Evolutionary conservation across 2,329 filamentous ascomycete species (phyloP).

Genomic region (Blastomyces gilchristii): DNA sequence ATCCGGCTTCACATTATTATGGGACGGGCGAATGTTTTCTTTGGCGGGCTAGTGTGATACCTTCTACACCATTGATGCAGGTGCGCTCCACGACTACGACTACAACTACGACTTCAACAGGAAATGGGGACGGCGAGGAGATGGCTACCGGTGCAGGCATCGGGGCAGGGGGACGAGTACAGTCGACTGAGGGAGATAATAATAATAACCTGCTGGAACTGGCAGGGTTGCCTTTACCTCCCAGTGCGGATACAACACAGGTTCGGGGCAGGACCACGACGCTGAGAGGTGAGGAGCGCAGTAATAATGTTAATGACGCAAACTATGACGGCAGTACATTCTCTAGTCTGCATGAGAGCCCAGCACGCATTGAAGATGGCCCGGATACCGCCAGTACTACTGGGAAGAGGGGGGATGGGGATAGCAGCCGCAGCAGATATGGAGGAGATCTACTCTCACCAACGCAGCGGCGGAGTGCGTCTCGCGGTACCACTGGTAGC

Average conservation of each 20-base stretch:
- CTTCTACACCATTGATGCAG: conserved; percentile 36
- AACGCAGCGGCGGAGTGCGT: neutral
- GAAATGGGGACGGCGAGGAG: neutral
- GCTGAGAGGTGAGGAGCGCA: conserved; percentile 28
- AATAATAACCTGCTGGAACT: conserved; percentile 38
- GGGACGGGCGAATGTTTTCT: conserved; percentile 95
- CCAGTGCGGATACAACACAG: conserved; percentile 55
- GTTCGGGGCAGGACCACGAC: conserved; percentile 51
- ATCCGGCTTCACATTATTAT: conserved; percentile 73
- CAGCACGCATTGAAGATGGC: neutral
- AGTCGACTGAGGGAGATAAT: conserved; percentile 9
- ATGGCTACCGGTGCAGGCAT: neutral
- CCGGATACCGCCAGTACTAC: neutral
- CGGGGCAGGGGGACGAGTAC: neutral
- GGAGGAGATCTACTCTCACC: neutral
- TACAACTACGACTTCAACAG: neutral
- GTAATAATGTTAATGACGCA: neutral
- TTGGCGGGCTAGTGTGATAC: conserved; percentile 63
- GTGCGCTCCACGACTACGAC: conserved; percentile 9
- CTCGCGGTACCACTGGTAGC: neutral
- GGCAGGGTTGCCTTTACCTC: conserved; percentile 56
- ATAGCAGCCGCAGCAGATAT: neutral
- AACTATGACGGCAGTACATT: neutral
- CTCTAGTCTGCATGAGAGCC: neutral
- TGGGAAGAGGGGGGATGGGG: neutral